Evolutionary conservation across 1,139 yeast genomes (phyloP).

Genomic region (Yamadazyma mexicana): DNA sequence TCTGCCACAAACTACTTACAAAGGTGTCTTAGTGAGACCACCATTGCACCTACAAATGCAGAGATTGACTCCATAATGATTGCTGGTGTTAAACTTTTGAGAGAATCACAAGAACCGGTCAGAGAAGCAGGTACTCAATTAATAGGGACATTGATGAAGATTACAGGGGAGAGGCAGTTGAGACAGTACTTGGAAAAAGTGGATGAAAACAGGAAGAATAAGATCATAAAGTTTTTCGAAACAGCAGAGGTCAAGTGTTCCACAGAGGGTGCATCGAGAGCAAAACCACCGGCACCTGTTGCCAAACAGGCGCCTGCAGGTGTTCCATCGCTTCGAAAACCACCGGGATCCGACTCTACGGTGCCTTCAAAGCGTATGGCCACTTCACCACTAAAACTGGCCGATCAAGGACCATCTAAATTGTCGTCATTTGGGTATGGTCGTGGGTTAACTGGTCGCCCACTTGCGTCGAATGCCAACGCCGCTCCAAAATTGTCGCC

Average conservation of each 20-base stretch:
- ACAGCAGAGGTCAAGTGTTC: constrained; percentile 53
- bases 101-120: constrained; percentile 84
- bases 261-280: constrained; percentile 1
- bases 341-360: constrained; percentile 22
- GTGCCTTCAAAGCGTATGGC: constrained; percentile 69
- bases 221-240: constrained; percentile 62
- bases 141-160: constrained; percentile 80
- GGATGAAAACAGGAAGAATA: constrained; percentile 71
- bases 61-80: constrained; percentile 62
- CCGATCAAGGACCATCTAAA: constrained; percentile 26
- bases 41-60: constrained; percentile 45
- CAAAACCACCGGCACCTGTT: constrained; percentile 3
- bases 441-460: constrained; percentile 40
- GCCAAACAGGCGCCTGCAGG: constrained; percentile 4
- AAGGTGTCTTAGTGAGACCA: constrained; percentile 59
- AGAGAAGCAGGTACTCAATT: constrained; percentile 78
- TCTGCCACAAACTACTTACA: constrained; percentile 66
- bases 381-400: constrained; percentile 61
- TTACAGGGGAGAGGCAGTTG: constrained; percentile 73
- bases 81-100: constrained; percentile 57
- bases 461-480: constrained; percentile 25
- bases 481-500: constrained; percentile 14
- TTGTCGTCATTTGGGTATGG: constrained; percentile 25
- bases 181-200: constrained; percentile 60
- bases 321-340: constrained; percentile 3